These are phyloP conservation scores for Alternaria triticimaculans DNA, from an alignment of 2,329 filamentous ascomycete species.

Conservation along the genomic window DNA sequence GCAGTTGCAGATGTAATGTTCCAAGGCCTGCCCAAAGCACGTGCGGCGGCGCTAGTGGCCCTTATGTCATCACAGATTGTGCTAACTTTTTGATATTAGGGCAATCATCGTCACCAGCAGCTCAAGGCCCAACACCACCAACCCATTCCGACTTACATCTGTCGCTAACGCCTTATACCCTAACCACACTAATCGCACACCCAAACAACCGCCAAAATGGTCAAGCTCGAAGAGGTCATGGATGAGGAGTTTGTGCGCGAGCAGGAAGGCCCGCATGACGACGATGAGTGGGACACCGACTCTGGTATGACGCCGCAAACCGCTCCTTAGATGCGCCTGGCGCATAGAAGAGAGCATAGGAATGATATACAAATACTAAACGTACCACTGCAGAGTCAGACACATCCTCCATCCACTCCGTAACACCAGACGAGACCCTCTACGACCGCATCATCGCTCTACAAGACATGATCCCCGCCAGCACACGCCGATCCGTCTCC, in stretches of 20 bases:
- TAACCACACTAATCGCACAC: neutral
- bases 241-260: slow-evolving; percentile 89
- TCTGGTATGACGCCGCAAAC: slow-evolving; percentile 68
- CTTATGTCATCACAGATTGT: slow-evolving; percentile 3
- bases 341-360: neutral
- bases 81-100: slow-evolving; percentile 4
- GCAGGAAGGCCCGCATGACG: slow-evolving; percentile 72
- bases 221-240: slow-evolving; percentile 94
- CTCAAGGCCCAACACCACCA: slow-evolving; percentile 10
- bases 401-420: slow-evolving; percentile 66
- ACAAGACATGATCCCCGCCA: slow-evolving; percentile 80
- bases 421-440: slow-evolving; percentile 52
- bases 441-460: slow-evolving; percentile 74
- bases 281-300: slow-evolving; percentile 90
- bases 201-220: slow-evolving; percentile 67
- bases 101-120: slow-evolving; percentile 13
- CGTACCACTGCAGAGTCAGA: slow-evolving; percentile 71
- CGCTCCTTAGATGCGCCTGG: slow-evolving; percentile 54
- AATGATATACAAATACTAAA: neutral
- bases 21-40: neutral
- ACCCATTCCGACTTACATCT: slow-evolving; percentile 4
- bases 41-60: neutral
- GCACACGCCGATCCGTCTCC: slow-evolving; percentile 67
- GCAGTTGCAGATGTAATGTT: neutral
- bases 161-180: neutral